phyloP scores from a whole-genome alignment of 2,329 filamentous ascomycete species.

The Gnomoniopsis sp. region DNA sequence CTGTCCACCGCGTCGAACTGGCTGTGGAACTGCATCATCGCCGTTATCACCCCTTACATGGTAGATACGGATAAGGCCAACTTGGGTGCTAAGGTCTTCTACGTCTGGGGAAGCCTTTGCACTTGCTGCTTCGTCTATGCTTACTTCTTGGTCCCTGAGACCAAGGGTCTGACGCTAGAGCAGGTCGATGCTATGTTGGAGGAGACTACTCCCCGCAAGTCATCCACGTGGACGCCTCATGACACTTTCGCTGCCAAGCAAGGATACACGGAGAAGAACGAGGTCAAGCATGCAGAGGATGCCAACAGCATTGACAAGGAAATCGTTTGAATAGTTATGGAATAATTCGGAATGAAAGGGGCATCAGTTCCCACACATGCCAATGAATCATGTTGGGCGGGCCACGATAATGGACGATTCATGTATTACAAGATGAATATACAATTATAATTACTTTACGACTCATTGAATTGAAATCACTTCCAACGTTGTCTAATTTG shows the following conservation, averaged over 20 bases:
- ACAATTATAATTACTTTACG: no score
- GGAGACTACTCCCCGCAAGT: slow-evolving; percentile 40
- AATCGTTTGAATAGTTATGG: not conserved
- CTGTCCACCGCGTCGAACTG: slow-evolving; percentile 72
- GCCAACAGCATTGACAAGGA: not conserved
- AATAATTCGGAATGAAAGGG: not conserved
- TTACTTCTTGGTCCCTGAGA: slow-evolving; percentile 64
- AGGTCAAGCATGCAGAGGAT: not conserved
- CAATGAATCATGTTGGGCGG: no score
- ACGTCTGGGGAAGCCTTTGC: slow-evolving; percentile 61
- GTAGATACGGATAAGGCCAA: slow-evolving; percentile 48
- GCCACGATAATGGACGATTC: no score
- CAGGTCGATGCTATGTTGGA: slow-evolving; percentile 66
- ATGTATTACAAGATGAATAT: no score
- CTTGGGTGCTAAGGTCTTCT: slow-evolving; percentile 45
- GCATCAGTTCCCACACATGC: no score
- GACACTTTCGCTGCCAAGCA: not conserved
- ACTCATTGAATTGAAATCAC: no score
- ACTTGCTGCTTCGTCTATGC: slow-evolving; percentile 52
- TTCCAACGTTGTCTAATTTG: no score
- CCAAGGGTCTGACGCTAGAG: slow-evolving; percentile 70
- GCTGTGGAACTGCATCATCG: slow-evolving; percentile 64
- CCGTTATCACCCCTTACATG: slow-evolving; percentile 68
- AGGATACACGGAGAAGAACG: not conserved
- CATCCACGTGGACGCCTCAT: slow-evolving; percentile 25